Evolutionary conservation across 2,329 filamentous ascomycete species (phyloP).

Genomic region (Metarhizium sp.): DNA sequence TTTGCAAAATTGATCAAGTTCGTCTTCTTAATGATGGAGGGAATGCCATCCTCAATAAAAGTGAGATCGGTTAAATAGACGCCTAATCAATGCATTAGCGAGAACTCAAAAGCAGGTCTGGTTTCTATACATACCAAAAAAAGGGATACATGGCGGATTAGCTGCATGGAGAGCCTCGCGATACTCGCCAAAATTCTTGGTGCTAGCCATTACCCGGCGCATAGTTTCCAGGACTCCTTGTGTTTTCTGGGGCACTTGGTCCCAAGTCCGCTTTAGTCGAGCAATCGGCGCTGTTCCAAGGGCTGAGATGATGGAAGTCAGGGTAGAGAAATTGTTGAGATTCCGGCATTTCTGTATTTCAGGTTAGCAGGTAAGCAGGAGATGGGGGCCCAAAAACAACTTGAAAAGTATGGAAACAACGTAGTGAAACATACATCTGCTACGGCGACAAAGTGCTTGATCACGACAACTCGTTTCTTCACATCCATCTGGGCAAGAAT

Average conservation of each 20-base stretch:
- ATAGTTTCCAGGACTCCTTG: slow-evolving; percentile 76
- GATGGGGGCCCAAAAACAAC: background rate
- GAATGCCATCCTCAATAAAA: slow-evolving; percentile 97
- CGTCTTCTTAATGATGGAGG: slow-evolving; percentile 90
- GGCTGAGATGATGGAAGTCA: slow-evolving; percentile 96
- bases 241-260: slow-evolving; percentile 80
- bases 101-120: background rate
- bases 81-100: slow-evolving; percentile 37
- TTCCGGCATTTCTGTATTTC: slow-evolving; percentile 70
- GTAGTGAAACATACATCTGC: slow-evolving; percentile 65
- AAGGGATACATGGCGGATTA: slow-evolving; percentile 94
- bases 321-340: slow-evolving; percentile 93
- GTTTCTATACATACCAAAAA: slow-evolving; percentile 60
- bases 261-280: slow-evolving; percentile 88
- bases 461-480: slow-evolving; percentile 91
- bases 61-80: slow-evolving; percentile 96
- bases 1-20: slow-evolving; percentile 98
- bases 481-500: slow-evolving; percentile 90
- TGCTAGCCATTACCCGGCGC: slow-evolving; percentile 91
- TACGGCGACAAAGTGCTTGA: slow-evolving; percentile 95
- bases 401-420: background rate
- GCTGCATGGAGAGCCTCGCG: slow-evolving; percentile 85
- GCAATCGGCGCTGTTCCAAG: slow-evolving; percentile 91
- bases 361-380: slow-evolving; percentile 5
- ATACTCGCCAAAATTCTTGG: slow-evolving; percentile 97